phyloP scores from a whole-genome alignment of 768 basidiomycete species.

The Hericium erinaceus region DNA sequence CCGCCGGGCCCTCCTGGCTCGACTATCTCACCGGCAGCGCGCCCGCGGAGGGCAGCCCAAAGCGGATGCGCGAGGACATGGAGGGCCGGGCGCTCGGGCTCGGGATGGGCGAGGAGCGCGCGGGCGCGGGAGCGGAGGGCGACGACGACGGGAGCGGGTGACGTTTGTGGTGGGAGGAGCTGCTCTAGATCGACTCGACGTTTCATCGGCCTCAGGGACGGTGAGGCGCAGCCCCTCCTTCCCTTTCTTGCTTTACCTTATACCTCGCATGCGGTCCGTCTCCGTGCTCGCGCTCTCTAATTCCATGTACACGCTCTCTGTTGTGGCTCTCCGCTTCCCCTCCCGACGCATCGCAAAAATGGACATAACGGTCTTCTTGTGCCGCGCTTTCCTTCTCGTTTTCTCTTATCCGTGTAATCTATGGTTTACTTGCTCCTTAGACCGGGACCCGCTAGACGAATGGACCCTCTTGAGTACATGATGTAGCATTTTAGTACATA shows the following conservation, averaged over 20 bases:
- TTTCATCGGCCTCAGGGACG: neutral
- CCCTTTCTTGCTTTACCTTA: no score
- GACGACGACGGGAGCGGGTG: neutral
- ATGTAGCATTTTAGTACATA: neutral
- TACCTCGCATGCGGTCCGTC: no score
- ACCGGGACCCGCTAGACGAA: neutral
- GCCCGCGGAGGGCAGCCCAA: neutral
- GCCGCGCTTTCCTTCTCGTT: neutral
- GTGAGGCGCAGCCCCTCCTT: neutral
- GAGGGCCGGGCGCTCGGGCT: neutral
- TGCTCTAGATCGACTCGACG: neutral
- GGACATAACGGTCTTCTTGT: neutral
- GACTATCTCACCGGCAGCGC: slow-evolving; percentile 10
- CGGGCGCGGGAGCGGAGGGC: neutral
- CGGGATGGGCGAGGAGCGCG: neutral
- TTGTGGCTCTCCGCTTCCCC: no score
- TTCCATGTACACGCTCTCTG: no score
- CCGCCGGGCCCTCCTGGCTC: slow-evolving; percentile 9
- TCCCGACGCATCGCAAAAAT: no score
- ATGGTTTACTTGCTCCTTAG: no score
- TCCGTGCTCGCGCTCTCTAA: no score
- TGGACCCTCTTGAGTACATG: neutral
- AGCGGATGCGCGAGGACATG: neutral
- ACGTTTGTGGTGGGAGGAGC: neutral
- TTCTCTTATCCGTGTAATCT: neutral